A percentile compares a stretch with the other conserved stretches of the same genome.
Evolutionary conservation across 192 early-diverging fungal species (phyloP).

Genomic region (Tieghemiomyces parasiticus): DNA sequence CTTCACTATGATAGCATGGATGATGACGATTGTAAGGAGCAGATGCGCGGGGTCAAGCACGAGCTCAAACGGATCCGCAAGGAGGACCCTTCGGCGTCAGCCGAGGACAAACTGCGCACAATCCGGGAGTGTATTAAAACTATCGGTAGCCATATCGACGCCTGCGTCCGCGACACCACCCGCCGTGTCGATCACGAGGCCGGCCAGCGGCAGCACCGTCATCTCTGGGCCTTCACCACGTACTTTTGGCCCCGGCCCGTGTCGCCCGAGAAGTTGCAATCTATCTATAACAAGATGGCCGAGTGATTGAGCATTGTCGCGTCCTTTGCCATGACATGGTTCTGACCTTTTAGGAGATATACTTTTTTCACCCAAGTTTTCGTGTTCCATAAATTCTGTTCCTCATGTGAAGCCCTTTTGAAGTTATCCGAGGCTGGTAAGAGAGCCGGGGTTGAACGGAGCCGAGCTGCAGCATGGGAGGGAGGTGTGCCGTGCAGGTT

Average conservation of each 20-base stretch:
- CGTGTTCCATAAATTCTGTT: not conserved
- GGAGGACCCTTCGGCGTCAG: slow-evolving; percentile 31
- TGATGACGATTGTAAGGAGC: slow-evolving; percentile 44
- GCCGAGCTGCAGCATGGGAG: not conserved
- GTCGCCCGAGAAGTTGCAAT: slow-evolving; percentile 27
- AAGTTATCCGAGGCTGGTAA: not conserved
- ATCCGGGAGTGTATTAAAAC: slow-evolving; percentile 39
- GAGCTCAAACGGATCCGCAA: slow-evolving; percentile 37
- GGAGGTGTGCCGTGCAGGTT: not conserved
- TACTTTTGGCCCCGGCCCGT: slow-evolving; percentile 49
- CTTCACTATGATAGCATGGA: slow-evolving; percentile 34
- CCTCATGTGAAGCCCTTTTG: not conserved
- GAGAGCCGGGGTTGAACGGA: not conserved
- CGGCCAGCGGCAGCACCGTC: slow-evolving; percentile 25
- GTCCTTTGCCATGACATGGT: not conserved
- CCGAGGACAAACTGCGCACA: slow-evolving; percentile 32
- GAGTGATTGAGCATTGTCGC: not conserved
- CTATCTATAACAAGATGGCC: slow-evolving; percentile 8
- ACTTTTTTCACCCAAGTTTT: not conserved
- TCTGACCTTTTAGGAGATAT: not conserved
- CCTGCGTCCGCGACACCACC: slow-evolving; percentile 17
- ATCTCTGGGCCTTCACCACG: slow-evolving; percentile 55
- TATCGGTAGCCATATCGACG: slow-evolving; percentile 32
- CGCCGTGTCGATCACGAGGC: not conserved
- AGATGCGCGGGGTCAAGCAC: slow-evolving; percentile 48